Base-by-base conservation (phyloP, 495 filamentous ascomycete species). In the Penicillium dipodomyicola region DNA sequence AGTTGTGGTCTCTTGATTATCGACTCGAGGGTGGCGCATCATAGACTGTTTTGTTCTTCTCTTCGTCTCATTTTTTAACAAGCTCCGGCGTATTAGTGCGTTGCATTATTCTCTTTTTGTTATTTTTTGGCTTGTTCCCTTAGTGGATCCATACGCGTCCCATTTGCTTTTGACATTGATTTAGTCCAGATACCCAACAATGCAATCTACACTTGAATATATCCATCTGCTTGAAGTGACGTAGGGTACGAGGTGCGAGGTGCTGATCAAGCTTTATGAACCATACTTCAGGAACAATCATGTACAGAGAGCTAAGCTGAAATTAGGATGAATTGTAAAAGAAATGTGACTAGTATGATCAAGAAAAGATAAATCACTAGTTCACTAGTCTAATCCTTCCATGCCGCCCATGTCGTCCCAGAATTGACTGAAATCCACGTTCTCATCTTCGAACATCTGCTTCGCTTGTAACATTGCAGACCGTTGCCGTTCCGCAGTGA, bases 341-440 rank as follows among this genome's bases (percentile, higher is more conserved):
- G 7, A 17, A 17, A 40, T 58, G 22, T 48, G 39, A 41, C 25
- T 3, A 23, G 5, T 27, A 40, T 49, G 29, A 41, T 33, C 6
- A 40, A 20, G 29, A 52, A 20, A 37, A 0, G 10, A 20, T 30
- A 27, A 29, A 43, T 58, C 39, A 61, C 47, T 52, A 51, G 35
- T 60, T 58, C 39, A 61, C 47, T 52, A 51, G 35, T 60, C 56
- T 30, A 54, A 35, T 8, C 42, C 49, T 41, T 78, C 81, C 58
- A 87, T 74, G 0, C 88, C 89, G 3, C 88, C 89, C 29, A 88
- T 77, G 35, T 86, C 82, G 48, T 79, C 77, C 84, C 88, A 87
- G 57, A 94, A 85, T n/a, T 75, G 72, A 46, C 89, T 85, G 70
- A 93, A 93, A 61, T 93, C 82, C 5, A 96, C 79, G 0, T 82